A percentile compares a stretch with the other conserved stretches of the same genome.
Evolutionary conservation across 768 basidiomycete species (phyloP).

Genomic region (Trametes gibbosa): DNA sequence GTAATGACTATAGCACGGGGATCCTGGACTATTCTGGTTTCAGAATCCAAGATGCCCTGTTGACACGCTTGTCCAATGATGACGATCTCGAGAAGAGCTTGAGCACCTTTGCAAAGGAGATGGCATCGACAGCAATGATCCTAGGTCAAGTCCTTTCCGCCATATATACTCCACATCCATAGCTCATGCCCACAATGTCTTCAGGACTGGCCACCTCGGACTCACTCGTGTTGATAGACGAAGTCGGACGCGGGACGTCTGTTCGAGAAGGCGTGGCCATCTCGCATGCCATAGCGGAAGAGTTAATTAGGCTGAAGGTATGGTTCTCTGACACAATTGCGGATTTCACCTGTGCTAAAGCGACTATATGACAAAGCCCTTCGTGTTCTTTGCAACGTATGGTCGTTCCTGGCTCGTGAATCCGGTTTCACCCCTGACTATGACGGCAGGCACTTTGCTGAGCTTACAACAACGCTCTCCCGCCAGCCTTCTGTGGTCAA

Average conservation of each 20-base stretch:
- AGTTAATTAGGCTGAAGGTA: conserved; percentile 69
- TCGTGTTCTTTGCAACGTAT: conserved; percentile 90
- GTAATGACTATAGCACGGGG: no score
- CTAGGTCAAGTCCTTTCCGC: conserved; percentile 45
- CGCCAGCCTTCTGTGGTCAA: conserved; percentile 77
- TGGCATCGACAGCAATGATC: conserved; percentile 91
- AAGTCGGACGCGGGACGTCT: conserved; percentile 90
- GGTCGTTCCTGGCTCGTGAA: conserved; percentile 17
- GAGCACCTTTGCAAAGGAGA: conserved; percentile 95
- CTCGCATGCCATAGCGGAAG: conserved; percentile 81
- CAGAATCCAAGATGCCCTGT: conserved; percentile 79
- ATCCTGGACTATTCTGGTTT: no score
- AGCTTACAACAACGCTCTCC: conserved; percentile 74
- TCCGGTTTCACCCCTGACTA: background rate
- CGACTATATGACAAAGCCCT: conserved; percentile 47
- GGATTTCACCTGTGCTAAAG: background rate
- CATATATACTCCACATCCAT: background rate
- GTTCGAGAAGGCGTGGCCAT: conserved; percentile 80
- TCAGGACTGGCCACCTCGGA: conserved; percentile 66
- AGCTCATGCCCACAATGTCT: background rate
- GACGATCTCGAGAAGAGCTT: conserved; percentile 87
- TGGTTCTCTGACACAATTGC: background rate
- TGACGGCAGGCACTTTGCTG: conserved; percentile 65
- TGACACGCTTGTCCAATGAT: conserved; percentile 90
- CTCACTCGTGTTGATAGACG: conserved; percentile 85